Evolutionary conservation across 2,329 filamentous ascomycete genomes (phyloP), one percentile per base, ranked within the genome.

Genomic region (Xylaria sp.): DNA sequence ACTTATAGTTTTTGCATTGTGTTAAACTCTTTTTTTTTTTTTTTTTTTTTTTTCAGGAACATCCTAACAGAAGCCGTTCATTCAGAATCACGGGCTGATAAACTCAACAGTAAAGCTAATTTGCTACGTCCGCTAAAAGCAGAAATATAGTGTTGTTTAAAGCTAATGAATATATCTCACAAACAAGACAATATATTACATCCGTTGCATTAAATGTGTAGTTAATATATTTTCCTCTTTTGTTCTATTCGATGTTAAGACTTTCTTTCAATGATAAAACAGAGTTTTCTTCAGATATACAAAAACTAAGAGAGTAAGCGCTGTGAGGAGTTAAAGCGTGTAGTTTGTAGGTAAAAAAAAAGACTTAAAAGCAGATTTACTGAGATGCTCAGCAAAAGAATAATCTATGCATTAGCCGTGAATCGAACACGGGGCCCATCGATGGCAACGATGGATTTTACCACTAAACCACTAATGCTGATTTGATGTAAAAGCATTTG

Each of bases 391-490:
- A n/a, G 23, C 41, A 50, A 41, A 43, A 53, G 12, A 39, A 5
- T 9, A 63, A 28, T 10, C 9, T 0, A 59, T 80, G 79, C 78
- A 80, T 77, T 73, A 79, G 78, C 80, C 80, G 79, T 73, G 80
- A 82, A 81, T 81, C 80, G 80, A 82, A 82, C 81, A 74, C 80
- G 81, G 81, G 80, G 81, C 82, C 81, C 81, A 82, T 83, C 82
- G 81, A 83, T 83, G 82, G 82, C 82, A 84, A 84, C 82, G 82
- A 83, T 82, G 81, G 81, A 84, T 84, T 83, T 83, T 84, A 84
- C 82, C 82, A 83, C 81, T 84, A 83, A 83, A 83, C 81, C 81
- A 83, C 81, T 81, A 76, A 76, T 78, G 77, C 77, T 52, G 25
- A 52, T 52, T 32, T n/a, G 15, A 8, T 13, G 8, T n/a, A 7